These are phyloP conservation scores for maize (Zea mays) DNA, from an alignment of 176 grass and related monocot species.

Conservation along the genomic window DNA sequence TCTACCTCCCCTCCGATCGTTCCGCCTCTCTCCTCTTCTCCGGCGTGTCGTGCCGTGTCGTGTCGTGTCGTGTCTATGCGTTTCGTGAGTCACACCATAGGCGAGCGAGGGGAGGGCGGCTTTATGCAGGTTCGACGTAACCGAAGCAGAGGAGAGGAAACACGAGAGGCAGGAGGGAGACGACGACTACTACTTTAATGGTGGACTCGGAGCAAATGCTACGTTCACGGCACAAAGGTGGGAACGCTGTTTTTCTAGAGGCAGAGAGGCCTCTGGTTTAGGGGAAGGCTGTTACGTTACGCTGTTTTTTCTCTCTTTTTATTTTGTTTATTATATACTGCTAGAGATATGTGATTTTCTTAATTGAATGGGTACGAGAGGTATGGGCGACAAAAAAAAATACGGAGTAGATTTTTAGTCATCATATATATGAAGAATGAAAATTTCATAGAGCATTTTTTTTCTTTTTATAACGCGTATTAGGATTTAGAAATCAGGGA, in stretches of 20 bases:
- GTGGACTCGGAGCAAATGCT: constrained; percentile 38
- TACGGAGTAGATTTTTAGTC: too few species aligned
- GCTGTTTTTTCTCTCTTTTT: neutral
- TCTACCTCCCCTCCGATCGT: constrained; percentile 14
- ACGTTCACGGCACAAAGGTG: constrained; percentile 26
- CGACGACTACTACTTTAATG: constrained; percentile 44
- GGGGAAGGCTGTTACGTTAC: neutral
- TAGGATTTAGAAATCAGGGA: too few species aligned
- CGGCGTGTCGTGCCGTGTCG: neutral
- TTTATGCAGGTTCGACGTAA: constrained; percentile 58
- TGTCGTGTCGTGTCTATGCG: neutral
- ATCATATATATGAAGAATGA: too few species aligned
- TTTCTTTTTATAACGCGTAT: too few species aligned
- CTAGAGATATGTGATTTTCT: neutral
- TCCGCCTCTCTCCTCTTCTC: neutral
- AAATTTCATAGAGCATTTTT: too few species aligned
- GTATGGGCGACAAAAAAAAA: too few species aligned
- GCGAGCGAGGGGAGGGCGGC: constrained; percentile 1
- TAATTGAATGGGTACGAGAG: neutral
- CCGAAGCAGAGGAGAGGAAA: constrained; percentile 51
- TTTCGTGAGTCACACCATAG: constrained; percentile 10
- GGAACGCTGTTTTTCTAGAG: constrained; percentile 19
- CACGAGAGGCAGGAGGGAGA: constrained; percentile 1
- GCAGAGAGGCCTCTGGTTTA: neutral
- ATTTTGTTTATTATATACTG: neutral